phyloP scores from a whole-genome alignment of 2,329 filamentous ascomycete genomes.

The Claviceps maximensis region DNA sequence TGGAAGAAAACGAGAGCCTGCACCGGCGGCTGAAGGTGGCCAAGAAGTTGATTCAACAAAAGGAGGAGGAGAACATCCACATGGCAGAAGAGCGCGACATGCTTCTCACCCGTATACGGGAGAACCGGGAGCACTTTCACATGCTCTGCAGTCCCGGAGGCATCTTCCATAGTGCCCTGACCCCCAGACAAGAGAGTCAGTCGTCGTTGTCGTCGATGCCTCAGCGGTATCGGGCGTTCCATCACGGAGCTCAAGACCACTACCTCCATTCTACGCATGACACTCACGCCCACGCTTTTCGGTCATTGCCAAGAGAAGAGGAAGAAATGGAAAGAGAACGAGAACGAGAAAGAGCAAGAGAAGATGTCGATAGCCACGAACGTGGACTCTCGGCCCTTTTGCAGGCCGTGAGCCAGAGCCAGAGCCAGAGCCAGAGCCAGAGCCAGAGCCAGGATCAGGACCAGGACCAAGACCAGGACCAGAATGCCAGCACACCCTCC shows the following conservation, averaged over 20 bases:
- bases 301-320: constrained; percentile 11
- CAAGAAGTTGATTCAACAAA: constrained; percentile 65
- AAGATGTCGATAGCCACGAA: constrained; percentile 15
- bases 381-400: constrained; percentile 67
- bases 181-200: constrained; percentile 35
- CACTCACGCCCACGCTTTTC: constrained; percentile 39
- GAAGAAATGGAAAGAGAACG: background rate
- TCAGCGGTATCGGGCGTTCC: constrained; percentile 30
- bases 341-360: constrained; percentile 8
- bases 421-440: constrained; percentile 43
- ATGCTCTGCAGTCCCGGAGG: constrained; percentile 63
- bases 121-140: constrained; percentile 80
- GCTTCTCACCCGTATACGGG: constrained; percentile 70
- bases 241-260: background rate
- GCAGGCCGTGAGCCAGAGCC: constrained; percentile 66
- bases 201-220: constrained; percentile 27
- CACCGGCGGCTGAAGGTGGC: constrained; percentile 55
- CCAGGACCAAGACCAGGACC: too few species aligned
- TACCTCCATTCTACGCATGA: constrained; percentile 1
- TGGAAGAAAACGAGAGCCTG: constrained; percentile 52
- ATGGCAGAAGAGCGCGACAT: constrained; percentile 65
- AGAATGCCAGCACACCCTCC: constrained; percentile 56
- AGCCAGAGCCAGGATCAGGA: constrained; percentile 56
- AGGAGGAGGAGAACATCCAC: constrained; percentile 57
- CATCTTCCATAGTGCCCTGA: constrained; percentile 48